A percentile compares a stretch with the other conserved stretches of the same genome.
These are phyloP conservation scores for Alternaria novae-zelandiae DNA, from an alignment of 2,329 filamentous ascomycete species.

Conservation along the genomic window DNA sequence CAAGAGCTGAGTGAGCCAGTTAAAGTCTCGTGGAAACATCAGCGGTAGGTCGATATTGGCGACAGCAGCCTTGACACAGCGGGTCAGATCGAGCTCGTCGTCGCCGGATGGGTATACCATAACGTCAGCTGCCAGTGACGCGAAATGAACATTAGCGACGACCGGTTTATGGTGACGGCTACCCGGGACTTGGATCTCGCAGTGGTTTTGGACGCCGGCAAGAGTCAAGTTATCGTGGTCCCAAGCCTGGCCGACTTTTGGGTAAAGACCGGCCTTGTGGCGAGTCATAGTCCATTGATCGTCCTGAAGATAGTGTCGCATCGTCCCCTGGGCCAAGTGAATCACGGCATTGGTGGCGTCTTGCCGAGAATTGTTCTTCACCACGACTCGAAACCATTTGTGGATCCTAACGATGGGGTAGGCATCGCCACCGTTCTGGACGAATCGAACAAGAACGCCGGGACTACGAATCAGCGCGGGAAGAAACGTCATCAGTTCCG, in stretches of 20 bases:
- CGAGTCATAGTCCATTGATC: neutral
- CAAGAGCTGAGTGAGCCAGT: neutral
- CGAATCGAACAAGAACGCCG: neutral
- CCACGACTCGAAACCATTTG: neutral
- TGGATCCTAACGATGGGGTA: neutral
- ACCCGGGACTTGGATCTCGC: neutral
- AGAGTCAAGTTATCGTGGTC: neutral
- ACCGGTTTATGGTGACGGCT: neutral
- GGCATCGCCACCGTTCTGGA: neutral
- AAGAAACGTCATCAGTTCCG: constrained; percentile 7
- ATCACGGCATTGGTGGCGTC: neutral
- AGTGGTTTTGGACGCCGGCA: neutral
- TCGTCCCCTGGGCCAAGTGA: neutral
- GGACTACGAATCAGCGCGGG: neutral
- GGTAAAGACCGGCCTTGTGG: neutral
- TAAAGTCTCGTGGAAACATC: neutral
- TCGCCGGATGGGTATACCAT: constrained; percentile 1
- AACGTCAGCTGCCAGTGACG: neutral
- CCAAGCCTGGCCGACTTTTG: neutral
- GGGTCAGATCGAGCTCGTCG: constrained; percentile 13
- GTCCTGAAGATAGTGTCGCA: neutral
- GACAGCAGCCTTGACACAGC: constrained; percentile 8
- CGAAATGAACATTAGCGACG: constrained; percentile 2
- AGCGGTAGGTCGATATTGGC: neutral
- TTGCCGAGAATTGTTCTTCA: neutral